Evolutionary conservation across 1,139 yeast genomes (phyloP).

Genomic region (Zygosaccharomyces sapae): DNA sequence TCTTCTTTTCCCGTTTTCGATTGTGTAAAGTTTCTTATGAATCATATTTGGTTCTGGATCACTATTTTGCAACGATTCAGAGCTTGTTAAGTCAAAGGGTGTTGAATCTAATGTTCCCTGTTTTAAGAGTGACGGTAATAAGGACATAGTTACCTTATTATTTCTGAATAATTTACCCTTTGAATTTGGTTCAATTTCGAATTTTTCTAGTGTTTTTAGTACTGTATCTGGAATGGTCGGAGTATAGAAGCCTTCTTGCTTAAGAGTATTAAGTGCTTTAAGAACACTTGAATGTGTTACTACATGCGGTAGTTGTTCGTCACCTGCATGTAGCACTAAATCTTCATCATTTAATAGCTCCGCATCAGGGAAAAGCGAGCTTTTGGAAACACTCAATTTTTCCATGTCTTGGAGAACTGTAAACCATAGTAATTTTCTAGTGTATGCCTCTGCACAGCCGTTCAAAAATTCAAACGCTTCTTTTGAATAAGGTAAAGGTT

Average conservation of each 20-base stretch:
- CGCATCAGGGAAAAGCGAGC: conserved; percentile 3
- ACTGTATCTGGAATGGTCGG: conserved; percentile 29
- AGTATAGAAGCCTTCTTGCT: conserved; percentile 16
- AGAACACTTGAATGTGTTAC: conserved; percentile 22
- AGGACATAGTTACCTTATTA: conserved; percentile 19
- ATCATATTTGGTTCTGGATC: conserved; percentile 5
- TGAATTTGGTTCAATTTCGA: conserved; percentile 19
- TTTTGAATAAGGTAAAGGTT: conserved; percentile 16
- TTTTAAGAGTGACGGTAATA: conserved; percentile 22
- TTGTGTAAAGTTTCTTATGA: conserved; percentile 11
- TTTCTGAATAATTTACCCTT: conserved; percentile 29
- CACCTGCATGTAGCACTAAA: conserved; percentile 4
- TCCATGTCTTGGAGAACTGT: conserved; percentile 24
- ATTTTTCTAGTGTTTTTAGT: conserved; percentile 26
- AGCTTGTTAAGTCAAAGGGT: background rate
- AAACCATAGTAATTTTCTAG: conserved; percentile 21
- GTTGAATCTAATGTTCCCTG: conserved; percentile 6
- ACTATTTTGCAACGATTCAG: background rate
- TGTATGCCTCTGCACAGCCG: conserved; percentile 17
- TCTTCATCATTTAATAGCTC: conserved; percentile 9
- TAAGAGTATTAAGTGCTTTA: conserved; percentile 21
- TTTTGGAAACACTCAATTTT: conserved; percentile 16
- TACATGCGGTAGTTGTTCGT: conserved; percentile 19
- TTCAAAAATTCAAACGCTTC: conserved; percentile 16
- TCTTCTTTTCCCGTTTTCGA: conserved; percentile 14